Base-by-base conservation (phyloP, 495 filamentous ascomycete species). In the Penicillium chermesinum region DNA sequence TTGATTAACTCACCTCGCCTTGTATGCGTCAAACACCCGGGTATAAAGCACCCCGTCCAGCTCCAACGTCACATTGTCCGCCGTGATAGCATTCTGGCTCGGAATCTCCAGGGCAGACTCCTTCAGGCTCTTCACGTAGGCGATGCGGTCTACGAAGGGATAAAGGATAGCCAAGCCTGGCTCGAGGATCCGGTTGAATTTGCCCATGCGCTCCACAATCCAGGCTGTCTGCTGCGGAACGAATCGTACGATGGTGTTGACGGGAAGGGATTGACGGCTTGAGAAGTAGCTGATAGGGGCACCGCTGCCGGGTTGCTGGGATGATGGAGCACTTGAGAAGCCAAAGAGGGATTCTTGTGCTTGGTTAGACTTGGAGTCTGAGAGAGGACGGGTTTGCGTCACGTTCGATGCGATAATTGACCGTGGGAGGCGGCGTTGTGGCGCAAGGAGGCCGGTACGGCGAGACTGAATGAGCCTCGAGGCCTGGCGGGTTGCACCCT, bases 201-300 rank as follows among this genome's bases (percentile, higher is more conserved):
- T 91, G 40, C 93, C 93, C 93, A 98, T 98, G 52, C 93, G 88
- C 72, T 98, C 94, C 33, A 98, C 93, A 49, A 98, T 89, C 94
- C 94, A 98, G 73, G 93, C 94, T 46, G 91, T 96, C 73, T 97
- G 93, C 68, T 98, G 94, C 8, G 94, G 93, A 20, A 98, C 94
- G 73, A 98, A 98, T 46, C 91, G 89, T 53, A 98, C 78, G 55
- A 98, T 76, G 18, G 94, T 97, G 71, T 97, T 98, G 46, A 90
- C 85, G 17, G 93, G 93, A 19, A 95, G 74, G 13, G 76, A 65
- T 39, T 75, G 66, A 30, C 78, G 77, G 57, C 78, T 80, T 53
- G 83, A 78, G 64, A 85, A 86, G 52, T 77, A 75, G 2, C 67
- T 69, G 7, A 70, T 53, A 1, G 70, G 65, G 1, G 55, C 53